Evolutionary conservation across 305 asterid genomes (phyloP), one percentile per base, ranked within the genome.

Genomic region (Plantago rigida): DNA sequence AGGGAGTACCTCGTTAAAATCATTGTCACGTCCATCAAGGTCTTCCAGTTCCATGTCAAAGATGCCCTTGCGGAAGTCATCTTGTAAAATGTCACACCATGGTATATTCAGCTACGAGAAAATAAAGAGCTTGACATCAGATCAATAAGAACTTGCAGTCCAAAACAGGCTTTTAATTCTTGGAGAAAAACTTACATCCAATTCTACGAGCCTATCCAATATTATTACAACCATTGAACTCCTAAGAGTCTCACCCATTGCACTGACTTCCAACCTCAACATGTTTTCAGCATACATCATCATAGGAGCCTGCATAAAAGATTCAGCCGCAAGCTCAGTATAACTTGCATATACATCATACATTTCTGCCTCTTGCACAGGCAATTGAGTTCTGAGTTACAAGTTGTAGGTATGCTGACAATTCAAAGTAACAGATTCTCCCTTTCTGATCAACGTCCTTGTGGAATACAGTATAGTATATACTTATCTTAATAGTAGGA

Each of bases 11-110:
- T 79, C 84, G 69, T 69, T 71, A 62, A 68, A 59, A 68, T 77
- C 67, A 75, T 82, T 77, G 5, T 47, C 78, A 22, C 75, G 74
- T 24, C 74, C 81, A 70, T 84, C 87, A 51, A 86, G 75, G 69
- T 85, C 91, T 74, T 85, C 97, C 67, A 92, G 79, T 80, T 88
- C 97, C 85, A 84, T 81, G 60, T 89, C 94, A 60, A 89, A 92
- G 34, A 88, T 84, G 64, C 91, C 94, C 77, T 82, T 83, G 13
- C 71, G 77, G 70, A 80, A 92, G 78, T 89, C 91, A 64, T 89
- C 95, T 56, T 75, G 84, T 68, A 82, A 46, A 77, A 86, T 89
- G 8, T 83, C 94, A 71, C 87, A 90, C 99, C 96, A 92, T 24
- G 82, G 65, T 67, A 92, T 81, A 64, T 83, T 85, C 75, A 89